A percentile compares a stretch with the other conserved stretches of the same genome.
Conservation (phyloP, 2,329 filamentous ascomycete species). For the Sporothrix protearum region DNA sequence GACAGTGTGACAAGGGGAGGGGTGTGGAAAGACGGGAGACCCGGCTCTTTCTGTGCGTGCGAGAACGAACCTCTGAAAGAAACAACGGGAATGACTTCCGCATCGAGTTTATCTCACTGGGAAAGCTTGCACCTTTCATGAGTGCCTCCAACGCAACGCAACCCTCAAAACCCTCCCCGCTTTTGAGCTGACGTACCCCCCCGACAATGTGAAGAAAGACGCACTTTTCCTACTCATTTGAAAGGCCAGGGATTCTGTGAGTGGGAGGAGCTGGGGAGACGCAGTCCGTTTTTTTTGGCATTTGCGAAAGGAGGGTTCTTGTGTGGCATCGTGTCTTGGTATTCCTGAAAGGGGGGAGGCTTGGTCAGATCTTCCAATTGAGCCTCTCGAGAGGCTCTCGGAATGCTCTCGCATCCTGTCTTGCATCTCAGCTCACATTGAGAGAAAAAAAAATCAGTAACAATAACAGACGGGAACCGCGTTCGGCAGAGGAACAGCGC, state of each 20-base stretch:
- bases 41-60: neutral
- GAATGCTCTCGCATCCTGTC: neutral
- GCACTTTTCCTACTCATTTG: neutral
- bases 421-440: neutral
- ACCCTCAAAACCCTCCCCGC: slow-evolving; percentile 3
- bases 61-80: neutral
- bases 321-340: neutral
- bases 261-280: neutral
- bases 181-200: slow-evolving; percentile 19
- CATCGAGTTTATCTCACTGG: slow-evolving; percentile 4
- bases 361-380: neutral
- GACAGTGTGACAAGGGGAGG: neutral
- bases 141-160: neutral
- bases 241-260: neutral
- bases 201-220: neutral
- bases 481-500: neutral
- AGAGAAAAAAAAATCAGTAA: neutral
- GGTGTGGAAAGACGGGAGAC: slow-evolving; percentile 7
- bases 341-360: neutral
- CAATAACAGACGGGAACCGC: neutral
- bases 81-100: neutral
- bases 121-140: neutral
- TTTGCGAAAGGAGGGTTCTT: neutral
- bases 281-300: neutral
- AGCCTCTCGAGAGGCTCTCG: neutral